phyloP scores from a whole-genome alignment of 2,329 filamentous ascomycete genomes.

The Nemania sp. region DNA sequence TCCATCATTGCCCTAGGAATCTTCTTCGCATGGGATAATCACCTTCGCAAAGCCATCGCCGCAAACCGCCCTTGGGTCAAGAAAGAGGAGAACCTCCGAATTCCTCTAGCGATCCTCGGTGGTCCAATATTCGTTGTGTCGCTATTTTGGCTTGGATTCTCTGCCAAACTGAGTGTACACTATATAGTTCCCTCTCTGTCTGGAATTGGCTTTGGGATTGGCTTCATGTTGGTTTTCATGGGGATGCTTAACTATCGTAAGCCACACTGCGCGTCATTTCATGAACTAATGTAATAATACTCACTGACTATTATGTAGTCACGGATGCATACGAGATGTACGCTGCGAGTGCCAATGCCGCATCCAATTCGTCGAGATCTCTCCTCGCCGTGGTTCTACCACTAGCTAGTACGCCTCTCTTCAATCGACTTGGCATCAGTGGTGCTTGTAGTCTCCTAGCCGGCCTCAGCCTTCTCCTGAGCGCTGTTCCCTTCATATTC shows the following conservation, averaged over 20 bases:
- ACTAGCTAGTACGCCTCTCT: constrained; percentile 65
- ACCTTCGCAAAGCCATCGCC: constrained; percentile 65
- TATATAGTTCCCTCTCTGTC: constrained; percentile 70
- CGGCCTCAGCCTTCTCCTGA: constrained; percentile 63
- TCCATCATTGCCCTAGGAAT: constrained; percentile 68
- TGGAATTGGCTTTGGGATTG: constrained; percentile 71
- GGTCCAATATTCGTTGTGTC: constrained; percentile 71
- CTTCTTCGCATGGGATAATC: constrained; percentile 74
- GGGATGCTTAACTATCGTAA: constrained; percentile 71
- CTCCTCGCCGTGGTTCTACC: constrained; percentile 68
- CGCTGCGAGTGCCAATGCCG: constrained; percentile 67
- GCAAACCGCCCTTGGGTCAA: constrained; percentile 67
- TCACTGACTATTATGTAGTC: no score
- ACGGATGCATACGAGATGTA: constrained; percentile 71
- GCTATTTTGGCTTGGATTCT: constrained; percentile 73
- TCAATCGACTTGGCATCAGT: constrained; percentile 58
- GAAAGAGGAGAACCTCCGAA: constrained; percentile 74
- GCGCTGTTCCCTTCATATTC: constrained; percentile 64
- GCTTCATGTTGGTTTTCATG: constrained; percentile 73
- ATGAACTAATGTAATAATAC: no score
- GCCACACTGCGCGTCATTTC: no score
- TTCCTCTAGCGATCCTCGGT: constrained; percentile 78
- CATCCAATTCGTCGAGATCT: constrained; percentile 62
- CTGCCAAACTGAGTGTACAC: constrained; percentile 59
- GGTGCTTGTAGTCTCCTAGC: constrained; percentile 66